Evolutionary conservation across 257 asterid genomes (phyloP).

Genomic region (Nicotiana otophora): DNA sequence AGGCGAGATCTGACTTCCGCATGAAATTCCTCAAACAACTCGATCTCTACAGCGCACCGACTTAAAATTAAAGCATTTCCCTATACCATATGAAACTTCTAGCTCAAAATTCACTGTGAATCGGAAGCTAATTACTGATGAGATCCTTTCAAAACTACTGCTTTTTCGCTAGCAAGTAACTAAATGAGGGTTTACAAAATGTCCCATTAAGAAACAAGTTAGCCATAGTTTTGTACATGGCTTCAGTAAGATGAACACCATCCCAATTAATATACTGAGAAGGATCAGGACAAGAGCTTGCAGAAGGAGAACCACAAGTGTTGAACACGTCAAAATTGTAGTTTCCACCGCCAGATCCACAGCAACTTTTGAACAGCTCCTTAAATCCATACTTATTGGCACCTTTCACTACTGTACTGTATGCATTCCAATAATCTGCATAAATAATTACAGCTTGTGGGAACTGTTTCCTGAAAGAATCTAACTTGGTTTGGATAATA

Average conservation of each 20-base stretch:
- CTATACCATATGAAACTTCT: too few relatives aligned
- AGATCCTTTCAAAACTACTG: background rate
- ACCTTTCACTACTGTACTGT: constrained; percentile 31
- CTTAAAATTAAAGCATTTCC: too few relatives aligned
- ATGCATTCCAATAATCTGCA: constrained; percentile 64
- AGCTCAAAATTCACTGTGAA: background rate
- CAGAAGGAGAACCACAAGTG: constrained; percentile 58
- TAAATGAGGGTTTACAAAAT: constrained; percentile 45
- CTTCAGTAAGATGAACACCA: constrained; percentile 89
- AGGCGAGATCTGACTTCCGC: background rate
- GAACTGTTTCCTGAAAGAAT: constrained; percentile 28
- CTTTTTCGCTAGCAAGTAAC: constrained; percentile 19
- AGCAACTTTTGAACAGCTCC: constrained; percentile 59
- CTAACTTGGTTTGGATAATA: constrained; percentile 38
- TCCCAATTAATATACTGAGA: constrained; percentile 76
- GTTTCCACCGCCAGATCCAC: constrained; percentile 51
- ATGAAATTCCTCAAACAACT: background rate
- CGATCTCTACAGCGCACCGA: background rate
- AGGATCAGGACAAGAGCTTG: constrained; percentile 52
- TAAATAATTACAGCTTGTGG: constrained; percentile 50
- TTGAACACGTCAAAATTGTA: constrained; percentile 48
- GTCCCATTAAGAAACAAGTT: constrained; percentile 40
- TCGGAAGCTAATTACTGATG: background rate
- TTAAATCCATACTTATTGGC: constrained; percentile 39
- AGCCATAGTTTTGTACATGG: constrained; percentile 63